phyloP scores from a whole-genome alignment of 1,139 yeast genomes.

The Hansenula lynferdii region DNA sequence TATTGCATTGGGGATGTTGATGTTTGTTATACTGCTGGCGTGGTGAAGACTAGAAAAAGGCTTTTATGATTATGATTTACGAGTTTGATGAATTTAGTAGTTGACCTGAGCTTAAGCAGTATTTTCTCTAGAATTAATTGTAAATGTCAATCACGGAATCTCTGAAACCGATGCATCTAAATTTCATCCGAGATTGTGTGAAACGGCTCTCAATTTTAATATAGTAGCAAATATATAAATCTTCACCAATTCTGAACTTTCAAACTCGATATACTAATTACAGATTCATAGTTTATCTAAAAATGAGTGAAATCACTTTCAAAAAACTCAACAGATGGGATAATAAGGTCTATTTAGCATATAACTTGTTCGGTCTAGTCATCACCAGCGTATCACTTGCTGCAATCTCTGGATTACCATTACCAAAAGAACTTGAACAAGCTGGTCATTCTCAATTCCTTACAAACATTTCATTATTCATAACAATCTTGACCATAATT shows the following conservation, averaged over 20 bases:
- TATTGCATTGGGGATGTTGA: neutral
- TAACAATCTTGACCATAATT: slow-evolving; percentile 36
- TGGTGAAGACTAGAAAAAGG: neutral
- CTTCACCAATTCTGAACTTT: too few species aligned
- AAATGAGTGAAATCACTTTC: neutral
- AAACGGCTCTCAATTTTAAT: too few species aligned
- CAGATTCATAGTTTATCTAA: too few species aligned
- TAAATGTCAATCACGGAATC: too few species aligned
- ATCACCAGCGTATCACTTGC: slow-evolving; percentile 26
- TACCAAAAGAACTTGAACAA: slow-evolving; percentile 42
- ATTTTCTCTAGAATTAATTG: too few species aligned
- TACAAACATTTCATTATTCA: slow-evolving; percentile 52
- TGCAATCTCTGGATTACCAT: slow-evolving; percentile 16
- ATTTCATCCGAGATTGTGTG: too few species aligned
- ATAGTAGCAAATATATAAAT: neutral
- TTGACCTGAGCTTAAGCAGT: too few species aligned
- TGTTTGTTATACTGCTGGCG: neutral
- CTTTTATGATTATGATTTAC: too few species aligned
- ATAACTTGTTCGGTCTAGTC: slow-evolving; percentile 21
- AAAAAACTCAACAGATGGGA: neutral
- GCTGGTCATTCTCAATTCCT: slow-evolving; percentile 70
- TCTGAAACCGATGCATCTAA: too few species aligned
- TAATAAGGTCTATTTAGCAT: slow-evolving; percentile 5
- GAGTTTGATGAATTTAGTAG: too few species aligned
- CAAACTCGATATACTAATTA: too few species aligned